These are phyloP conservation scores for Scleromitrula shiraiana DNA, from an alignment of 2,329 filamentous ascomycete species.

Conservation along the genomic window DNA sequence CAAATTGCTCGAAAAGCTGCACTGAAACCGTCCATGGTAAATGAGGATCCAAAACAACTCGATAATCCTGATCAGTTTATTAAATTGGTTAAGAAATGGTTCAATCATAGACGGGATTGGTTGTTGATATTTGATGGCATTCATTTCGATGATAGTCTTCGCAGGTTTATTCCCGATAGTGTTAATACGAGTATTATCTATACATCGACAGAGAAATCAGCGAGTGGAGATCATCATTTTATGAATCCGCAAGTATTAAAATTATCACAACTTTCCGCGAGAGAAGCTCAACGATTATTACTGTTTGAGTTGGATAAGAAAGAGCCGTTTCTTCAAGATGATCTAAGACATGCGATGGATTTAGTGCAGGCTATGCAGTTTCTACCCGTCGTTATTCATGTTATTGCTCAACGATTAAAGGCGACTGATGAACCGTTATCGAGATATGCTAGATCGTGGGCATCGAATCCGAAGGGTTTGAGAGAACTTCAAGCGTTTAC, in stretches of 20 bases:
- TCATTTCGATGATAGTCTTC: conserved; percentile 49
- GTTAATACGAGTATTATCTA: conserved; percentile 58
- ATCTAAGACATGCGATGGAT: conserved; percentile 49
- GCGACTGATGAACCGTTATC: conserved; percentile 53
- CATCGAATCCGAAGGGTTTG: conserved; percentile 43
- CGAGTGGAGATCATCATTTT: conserved; percentile 46
- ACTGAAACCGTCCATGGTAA: conserved; percentile 29
- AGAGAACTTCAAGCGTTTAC: conserved; percentile 41
- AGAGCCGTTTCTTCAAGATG: conserved; percentile 43
- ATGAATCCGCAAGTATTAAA: conserved; percentile 51
- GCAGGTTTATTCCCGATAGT: conserved; percentile 56
- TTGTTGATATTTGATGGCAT: conserved; percentile 61
- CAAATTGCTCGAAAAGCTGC: conserved; percentile 53
- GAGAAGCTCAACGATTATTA: conserved; percentile 53
- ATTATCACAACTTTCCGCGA: conserved; percentile 44
- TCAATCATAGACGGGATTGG: conserved; percentile 55
- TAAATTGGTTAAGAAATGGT: conserved; percentile 51
- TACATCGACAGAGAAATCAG: conserved; percentile 55
- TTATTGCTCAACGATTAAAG: conserved; percentile 54
- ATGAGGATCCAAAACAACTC: conserved; percentile 26
- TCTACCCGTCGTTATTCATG: conserved; percentile 60
- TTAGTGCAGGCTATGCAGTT: conserved; percentile 56
- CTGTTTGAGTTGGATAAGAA: conserved; percentile 54
- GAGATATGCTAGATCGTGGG: conserved; percentile 51
- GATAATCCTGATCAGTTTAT: conserved; percentile 41